Evolutionary conservation across 192 early-diverging fungal species (phyloP), one percentile per base, ranked within the genome.

Genomic region (Umbelopsis isabellina): DNA sequence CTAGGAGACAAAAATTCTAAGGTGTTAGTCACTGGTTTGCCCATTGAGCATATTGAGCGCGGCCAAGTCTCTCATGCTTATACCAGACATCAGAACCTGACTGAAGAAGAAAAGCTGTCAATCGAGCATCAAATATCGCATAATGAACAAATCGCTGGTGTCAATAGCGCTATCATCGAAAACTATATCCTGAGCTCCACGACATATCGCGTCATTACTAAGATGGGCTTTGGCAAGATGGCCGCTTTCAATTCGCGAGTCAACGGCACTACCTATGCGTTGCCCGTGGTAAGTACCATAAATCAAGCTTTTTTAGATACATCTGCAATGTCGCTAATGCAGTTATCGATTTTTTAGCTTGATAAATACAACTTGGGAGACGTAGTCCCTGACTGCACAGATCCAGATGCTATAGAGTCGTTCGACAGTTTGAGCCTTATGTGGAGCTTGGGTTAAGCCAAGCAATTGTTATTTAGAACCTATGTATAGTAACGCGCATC

Each of bases 361-460:
- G 23, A 2, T 27, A 49, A 74, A 53, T 30, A 68, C 27, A 67
- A 68, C 64, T 21, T 33, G 8, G 67, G 67, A 30, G 52, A 68
- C 21, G 11, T 44, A 20, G 35, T 52, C 35, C 52, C 67, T 6
- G 55, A 74, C 13, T 74, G 72, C 37, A 44, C 65, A 44, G 67
- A 68, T 46, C 66, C 72, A 2, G n/a, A 74, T 46, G 48, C 66
- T 1, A 61, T 74, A 23, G 67, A 48, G 22, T 48, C 72, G 11
- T 74, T 74, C 53, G 72, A 74, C 30, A 74, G 44, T 30, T 35
- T 74, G 27, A 74, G 72, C 33, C 52, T 67, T 6, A 61, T 52
- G 72, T 74, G 72, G 72, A 74, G 72, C 35, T 49, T 74, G n/a
- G 72, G 72, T n/a, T 74, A 68, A 73, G 37, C 37, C 37, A 41